phyloP scores from a whole-genome alignment of 108 stramenopile species.

The Nitzschia inconspicua region DNA sequence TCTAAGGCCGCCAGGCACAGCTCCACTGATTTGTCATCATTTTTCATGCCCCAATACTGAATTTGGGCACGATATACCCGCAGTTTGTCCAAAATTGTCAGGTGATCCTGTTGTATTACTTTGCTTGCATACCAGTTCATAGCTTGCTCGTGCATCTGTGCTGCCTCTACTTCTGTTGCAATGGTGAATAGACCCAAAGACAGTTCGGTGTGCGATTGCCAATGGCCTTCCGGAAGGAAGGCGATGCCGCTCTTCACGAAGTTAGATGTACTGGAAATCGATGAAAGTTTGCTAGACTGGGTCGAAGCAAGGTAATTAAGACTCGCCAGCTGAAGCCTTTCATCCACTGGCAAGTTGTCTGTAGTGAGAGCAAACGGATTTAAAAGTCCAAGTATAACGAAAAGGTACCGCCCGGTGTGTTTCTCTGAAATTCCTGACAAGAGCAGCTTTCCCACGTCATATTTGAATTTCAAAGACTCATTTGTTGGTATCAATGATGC shows the following conservation, averaged over 20 bases:
- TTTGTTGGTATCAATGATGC: too few species aligned
- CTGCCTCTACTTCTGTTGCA: constrained; percentile 1
- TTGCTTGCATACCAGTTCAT: too few species aligned
- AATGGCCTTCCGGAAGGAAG: background rate
- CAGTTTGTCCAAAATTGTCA: constrained; percentile 5
- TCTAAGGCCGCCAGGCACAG: background rate
- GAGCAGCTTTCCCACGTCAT: constrained; percentile 35
- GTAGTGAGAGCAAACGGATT: too few species aligned
- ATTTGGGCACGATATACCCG: too few species aligned
- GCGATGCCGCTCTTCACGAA: too few species aligned
- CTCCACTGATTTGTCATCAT: too few species aligned
- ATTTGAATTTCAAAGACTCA: too few species aligned
- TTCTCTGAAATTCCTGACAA: constrained; percentile 4
- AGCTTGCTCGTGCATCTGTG: background rate
- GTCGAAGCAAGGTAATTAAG: constrained; percentile 2
- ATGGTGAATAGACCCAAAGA: background rate
- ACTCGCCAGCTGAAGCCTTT: background rate
- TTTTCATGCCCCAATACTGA: too few species aligned
- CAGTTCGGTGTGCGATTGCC: background rate
- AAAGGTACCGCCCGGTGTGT: background rate
- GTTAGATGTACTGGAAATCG: too few species aligned
- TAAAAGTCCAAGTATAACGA: background rate
- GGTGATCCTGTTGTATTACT: background rate
- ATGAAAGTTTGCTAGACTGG: too few species aligned
- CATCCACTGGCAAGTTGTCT: background rate